Conservation (phyloP, 495 filamentous ascomycete genomes). For the Chaetomium tenue region DNA sequence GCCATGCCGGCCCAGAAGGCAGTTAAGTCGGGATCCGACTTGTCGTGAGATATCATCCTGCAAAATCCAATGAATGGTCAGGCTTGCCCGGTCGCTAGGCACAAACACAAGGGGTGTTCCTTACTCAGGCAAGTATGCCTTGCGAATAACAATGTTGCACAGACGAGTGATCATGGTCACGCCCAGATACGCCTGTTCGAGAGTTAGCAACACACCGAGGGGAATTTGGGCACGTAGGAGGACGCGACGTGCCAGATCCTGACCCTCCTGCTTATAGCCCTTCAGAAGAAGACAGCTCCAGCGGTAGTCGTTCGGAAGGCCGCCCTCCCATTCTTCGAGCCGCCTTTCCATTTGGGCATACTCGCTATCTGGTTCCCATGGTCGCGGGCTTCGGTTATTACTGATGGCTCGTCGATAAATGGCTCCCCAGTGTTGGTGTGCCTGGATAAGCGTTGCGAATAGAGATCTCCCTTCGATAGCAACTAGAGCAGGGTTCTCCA, state of each 20-base stretch:
- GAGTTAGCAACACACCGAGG: background rate
- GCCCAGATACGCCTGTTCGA: slow-evolving; percentile 46
- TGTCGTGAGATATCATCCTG: slow-evolving; percentile 45
- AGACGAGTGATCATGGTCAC: slow-evolving; percentile 50
- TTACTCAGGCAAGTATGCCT: slow-evolving; percentile 49
- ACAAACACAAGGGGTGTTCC: slow-evolving; percentile 8
- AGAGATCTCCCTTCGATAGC: slow-evolving; percentile 43
- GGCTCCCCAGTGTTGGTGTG: slow-evolving; percentile 50
- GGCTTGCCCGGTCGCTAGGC: background rate
- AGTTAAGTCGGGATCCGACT: slow-evolving; percentile 35
- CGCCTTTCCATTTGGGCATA: slow-evolving; percentile 41
- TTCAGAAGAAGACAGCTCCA: slow-evolving; percentile 46
- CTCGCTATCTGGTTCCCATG: slow-evolving; percentile 45
- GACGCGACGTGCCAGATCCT: slow-evolving; percentile 40
- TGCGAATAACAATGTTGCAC: slow-evolving; percentile 52
- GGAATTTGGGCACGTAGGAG: no score
- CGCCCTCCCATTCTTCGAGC: slow-evolving; percentile 45
- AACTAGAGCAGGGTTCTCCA: slow-evolving; percentile 44
- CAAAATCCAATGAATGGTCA: slow-evolving; percentile 18
- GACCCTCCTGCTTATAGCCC: slow-evolving; percentile 43
- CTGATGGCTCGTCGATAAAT: slow-evolving; percentile 46
- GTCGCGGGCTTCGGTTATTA: slow-evolving; percentile 38
- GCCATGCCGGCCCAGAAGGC: slow-evolving; percentile 48
- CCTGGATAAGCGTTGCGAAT: slow-evolving; percentile 52
- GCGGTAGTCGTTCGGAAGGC: slow-evolving; percentile 44